Percentiles rank a stretch among this genome's conserved stretches.
Conservation (phyloP, 176 grass and related monocot species). For the Musa itinerans region DNA sequence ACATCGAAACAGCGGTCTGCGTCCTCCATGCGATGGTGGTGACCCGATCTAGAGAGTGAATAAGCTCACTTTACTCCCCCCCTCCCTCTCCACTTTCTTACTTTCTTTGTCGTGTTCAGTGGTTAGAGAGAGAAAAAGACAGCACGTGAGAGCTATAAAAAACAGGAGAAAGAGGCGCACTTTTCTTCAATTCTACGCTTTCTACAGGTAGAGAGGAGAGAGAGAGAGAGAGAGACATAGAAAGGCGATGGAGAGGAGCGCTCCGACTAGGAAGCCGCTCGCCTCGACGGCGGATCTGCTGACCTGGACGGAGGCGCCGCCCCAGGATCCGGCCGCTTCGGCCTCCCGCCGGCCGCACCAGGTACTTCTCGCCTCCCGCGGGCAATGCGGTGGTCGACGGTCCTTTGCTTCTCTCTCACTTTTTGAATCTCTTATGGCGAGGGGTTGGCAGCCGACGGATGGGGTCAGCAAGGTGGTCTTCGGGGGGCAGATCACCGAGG, state of each 20-base stretch:
- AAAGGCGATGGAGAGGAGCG: conserved; percentile 61
- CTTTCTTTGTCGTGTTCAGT: no score
- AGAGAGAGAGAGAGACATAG: conserved; percentile 1
- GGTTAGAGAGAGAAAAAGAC: background rate
- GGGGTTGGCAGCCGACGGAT: conserved; percentile 61
- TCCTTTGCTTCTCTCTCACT: background rate
- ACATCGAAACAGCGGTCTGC: no score
- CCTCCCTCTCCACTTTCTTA: no score
- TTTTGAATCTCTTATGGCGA: background rate
- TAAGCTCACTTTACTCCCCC: background rate
- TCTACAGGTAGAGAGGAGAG: conserved; percentile 7
- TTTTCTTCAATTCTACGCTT: background rate
- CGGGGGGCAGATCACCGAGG: conserved; percentile 89
- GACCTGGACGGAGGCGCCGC: conserved; percentile 66
- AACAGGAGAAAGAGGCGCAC: background rate
- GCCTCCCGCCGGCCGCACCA: conserved; percentile 49
- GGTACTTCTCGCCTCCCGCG: conserved; percentile 11
- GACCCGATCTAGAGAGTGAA: background rate
- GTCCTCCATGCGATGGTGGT: background rate
- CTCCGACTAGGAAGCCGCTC: conserved; percentile 92
- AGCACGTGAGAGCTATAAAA: background rate
- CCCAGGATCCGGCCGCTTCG: conserved; percentile 21
- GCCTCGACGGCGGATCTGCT: conserved; percentile 82
- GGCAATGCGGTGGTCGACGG: conserved; percentile 5
- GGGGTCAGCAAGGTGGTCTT: conserved; percentile 86